Percentiles rank a stretch among this genome's conserved stretches.
Conservation (phyloP, 1,139 yeast species). For the Geotrichum cucujoidarum region DNA sequence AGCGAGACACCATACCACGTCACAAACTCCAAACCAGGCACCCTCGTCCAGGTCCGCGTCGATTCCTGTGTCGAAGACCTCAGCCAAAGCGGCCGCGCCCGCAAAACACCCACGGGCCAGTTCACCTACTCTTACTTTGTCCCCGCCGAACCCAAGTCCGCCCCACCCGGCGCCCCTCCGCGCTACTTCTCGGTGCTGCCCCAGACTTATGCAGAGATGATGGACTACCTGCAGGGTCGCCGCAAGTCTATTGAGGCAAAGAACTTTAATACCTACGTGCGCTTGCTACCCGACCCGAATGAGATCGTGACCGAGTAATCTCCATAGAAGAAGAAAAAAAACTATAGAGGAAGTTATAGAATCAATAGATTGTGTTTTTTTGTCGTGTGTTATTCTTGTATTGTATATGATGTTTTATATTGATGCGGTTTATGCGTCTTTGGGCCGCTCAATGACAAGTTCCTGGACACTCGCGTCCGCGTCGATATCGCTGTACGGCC, state of each 20-base stretch:
- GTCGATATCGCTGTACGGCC: conserved; percentile 6
- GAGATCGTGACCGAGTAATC: conserved; percentile 19
- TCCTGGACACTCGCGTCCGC: conserved; percentile 2
- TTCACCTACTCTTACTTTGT: conserved; percentile 87
- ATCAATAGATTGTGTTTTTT: no score
- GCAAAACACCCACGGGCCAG: conserved; percentile 72
- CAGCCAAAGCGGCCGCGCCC: conserved; percentile 43
- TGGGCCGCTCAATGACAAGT: conserved; percentile 5
- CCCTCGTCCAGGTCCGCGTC: conserved; percentile 82
- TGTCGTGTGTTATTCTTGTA: no score
- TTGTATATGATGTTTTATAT: no score
- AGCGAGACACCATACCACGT: conserved; percentile 14
- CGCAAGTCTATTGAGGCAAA: conserved; percentile 86
- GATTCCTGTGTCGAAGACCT: conserved; percentile 71
- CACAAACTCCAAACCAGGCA: conserved; percentile 64
- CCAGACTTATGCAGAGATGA: conserved; percentile 85
- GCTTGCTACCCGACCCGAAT: conserved; percentile 11
- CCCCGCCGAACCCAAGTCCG: conserved; percentile 43
- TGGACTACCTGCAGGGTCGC: conserved; percentile 82
- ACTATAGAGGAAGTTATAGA: no score
- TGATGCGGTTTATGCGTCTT: background rate
- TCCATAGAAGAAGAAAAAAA: background rate
- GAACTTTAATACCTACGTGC: conserved; percentile 37
- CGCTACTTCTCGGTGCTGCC: conserved; percentile 71
- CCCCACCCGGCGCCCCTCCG: conserved; percentile 29